Evolutionary conservation across 2,329 filamentous ascomycete genomes (phyloP).

Genomic region (Dendrostoma leiphaemia): DNA sequence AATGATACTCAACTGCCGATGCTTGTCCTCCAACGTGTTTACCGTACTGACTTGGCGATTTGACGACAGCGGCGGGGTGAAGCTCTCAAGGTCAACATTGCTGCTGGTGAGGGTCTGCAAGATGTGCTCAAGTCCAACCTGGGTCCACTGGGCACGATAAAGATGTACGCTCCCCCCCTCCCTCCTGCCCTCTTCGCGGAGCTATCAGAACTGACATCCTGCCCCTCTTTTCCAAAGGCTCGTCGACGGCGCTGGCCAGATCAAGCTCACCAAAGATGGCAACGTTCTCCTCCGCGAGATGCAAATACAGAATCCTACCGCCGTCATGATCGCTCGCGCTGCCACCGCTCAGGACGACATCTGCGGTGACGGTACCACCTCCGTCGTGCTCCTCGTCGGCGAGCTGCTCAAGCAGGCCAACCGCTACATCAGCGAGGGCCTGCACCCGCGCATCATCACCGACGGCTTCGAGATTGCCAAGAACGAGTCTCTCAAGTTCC

Average conservation of each 20-base stretch:
- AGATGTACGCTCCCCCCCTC: slow-evolving; percentile 65
- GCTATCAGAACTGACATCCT: slow-evolving; percentile 1
- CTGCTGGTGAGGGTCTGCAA: slow-evolving; percentile 86
- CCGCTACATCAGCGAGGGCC: slow-evolving; percentile 91
- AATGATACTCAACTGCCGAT: slow-evolving; percentile 25
- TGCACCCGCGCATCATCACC: slow-evolving; percentile 94
- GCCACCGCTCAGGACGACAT: slow-evolving; percentile 98
- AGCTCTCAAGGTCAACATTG: slow-evolving; percentile 96
- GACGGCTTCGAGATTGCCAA: slow-evolving; percentile 98
- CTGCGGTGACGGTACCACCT: slow-evolving; percentile 95
- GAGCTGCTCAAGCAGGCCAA: slow-evolving; percentile 98
- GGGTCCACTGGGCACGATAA: slow-evolving; percentile 89
- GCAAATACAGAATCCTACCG: slow-evolving; percentile 98
- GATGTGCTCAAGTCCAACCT: slow-evolving; percentile 97
- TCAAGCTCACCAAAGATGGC: slow-evolving; percentile 98
- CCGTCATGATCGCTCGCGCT: slow-evolving; percentile 78
- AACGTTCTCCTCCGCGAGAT: slow-evolving; percentile 77
- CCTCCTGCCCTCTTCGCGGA: background rate
- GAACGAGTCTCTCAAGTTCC: slow-evolving; percentile 89
- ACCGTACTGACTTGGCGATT: slow-evolving; percentile 37
- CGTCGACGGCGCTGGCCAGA: slow-evolving; percentile 74
- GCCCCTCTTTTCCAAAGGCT: slow-evolving; percentile 44
- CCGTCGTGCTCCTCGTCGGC: slow-evolving; percentile 90
- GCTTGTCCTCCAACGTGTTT: slow-evolving; percentile 29
- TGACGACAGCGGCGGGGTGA: slow-evolving; percentile 80